A percentile compares a stretch with the other conserved stretches of the same genome.
These are phyloP conservation scores for Zymoseptoria crescenta DNA, from an alignment of 2,329 filamentous ascomycete genomes.

Conservation along the genomic window DNA sequence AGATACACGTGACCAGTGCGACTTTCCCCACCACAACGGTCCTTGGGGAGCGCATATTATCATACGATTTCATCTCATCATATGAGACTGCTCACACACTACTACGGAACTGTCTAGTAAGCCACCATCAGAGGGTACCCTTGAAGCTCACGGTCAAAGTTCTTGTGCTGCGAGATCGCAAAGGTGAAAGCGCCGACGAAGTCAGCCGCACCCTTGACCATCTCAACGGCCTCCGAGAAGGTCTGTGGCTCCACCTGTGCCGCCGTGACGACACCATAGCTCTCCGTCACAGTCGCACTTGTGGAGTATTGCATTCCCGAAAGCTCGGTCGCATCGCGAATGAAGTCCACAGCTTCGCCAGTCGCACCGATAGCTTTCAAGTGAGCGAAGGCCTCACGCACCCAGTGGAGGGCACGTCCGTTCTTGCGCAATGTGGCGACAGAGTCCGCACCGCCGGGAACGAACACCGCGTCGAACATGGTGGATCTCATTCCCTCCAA, in stretches of 20 bases:
- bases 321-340: conserved; percentile 43
- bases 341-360: conserved; percentile 60
- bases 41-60: not conserved
- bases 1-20: too few relatives aligned
- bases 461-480: conserved; percentile 71
- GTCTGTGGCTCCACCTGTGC: conserved; percentile 46
- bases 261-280: conserved; percentile 71
- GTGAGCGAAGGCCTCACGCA: conserved; percentile 74
- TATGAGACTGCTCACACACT: not conserved
- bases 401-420: conserved; percentile 67
- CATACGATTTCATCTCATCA: not conserved
- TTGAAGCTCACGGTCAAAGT: conserved; percentile 65
- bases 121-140: conserved; percentile 61
- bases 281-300: conserved; percentile 51
- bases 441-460: conserved; percentile 62
- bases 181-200: conserved; percentile 66
- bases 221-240: conserved; percentile 54
- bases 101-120: conserved; percentile 45
- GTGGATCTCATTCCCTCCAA: conserved; percentile 72
- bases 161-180: conserved; percentile 63
- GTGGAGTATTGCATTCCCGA: conserved; percentile 43
- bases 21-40: too few relatives aligned
- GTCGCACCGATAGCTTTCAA: conserved; percentile 71
- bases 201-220: conserved; percentile 58
- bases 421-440: conserved; percentile 57